Conservation (phyloP, 1,284 basidiomycete species). For the Apiotrichum akiyoshidainum region DNA sequence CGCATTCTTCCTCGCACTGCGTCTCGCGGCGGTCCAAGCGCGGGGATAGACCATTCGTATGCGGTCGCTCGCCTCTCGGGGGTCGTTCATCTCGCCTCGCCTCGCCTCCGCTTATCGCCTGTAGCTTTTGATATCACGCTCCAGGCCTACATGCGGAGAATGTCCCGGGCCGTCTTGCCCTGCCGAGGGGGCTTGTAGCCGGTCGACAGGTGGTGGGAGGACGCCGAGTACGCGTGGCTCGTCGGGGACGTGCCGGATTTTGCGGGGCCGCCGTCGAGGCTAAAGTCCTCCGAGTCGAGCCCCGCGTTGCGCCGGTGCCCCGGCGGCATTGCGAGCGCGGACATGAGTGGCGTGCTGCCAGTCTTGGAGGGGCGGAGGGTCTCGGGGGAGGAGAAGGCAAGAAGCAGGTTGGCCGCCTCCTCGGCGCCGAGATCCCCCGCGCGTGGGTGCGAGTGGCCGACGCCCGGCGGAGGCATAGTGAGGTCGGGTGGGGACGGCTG, state of each 20-base stretch:
- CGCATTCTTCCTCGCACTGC: too few species aligned
- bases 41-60: too few species aligned
- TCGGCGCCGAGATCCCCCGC: slow-evolving; percentile 31
- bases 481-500: slow-evolving; percentile 22
- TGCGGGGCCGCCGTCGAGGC: slow-evolving; percentile 29
- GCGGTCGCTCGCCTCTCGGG: too few species aligned
- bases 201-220: too few species aligned
- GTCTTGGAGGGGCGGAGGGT: slow-evolving; percentile 31
- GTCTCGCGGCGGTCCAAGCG: too few species aligned
- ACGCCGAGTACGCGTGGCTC: background rate
- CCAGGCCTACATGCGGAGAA: slow-evolving; percentile 36
- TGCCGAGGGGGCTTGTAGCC: slow-evolving; percentile 4
- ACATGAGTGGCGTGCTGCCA: slow-evolving; percentile 27
- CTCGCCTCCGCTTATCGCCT: background rate
- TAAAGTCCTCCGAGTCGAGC: slow-evolving; percentile 42
- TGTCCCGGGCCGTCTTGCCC: slow-evolving; percentile 47
- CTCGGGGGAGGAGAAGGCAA: slow-evolving; percentile 46
- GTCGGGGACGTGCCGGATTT: background rate
- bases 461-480: slow-evolving; percentile 7
- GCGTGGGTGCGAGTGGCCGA: background rate
- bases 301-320: slow-evolving; percentile 14
- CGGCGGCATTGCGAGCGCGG: slow-evolving; percentile 9
- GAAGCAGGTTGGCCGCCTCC: slow-evolving; percentile 45
- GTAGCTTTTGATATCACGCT: background rate
- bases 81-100: too few species aligned